Evolutionary conservation across 306 rosid species (phyloP), one percentile per base, ranked within the genome.

Genomic region (Echinosophora koreensis): DNA sequence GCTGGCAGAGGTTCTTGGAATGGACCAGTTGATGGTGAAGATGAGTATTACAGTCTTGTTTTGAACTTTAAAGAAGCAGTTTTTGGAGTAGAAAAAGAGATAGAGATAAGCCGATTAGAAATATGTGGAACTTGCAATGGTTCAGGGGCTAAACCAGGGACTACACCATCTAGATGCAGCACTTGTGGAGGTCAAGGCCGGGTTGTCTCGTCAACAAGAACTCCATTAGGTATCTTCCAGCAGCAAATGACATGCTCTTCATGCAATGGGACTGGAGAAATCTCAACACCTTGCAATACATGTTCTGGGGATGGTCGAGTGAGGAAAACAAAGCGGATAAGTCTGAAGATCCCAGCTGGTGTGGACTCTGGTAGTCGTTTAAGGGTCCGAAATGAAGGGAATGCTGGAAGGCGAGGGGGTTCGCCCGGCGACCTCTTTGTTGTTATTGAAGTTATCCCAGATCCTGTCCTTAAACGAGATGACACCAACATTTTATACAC

Each of bases 161-260:
- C 98, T 54, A 78, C 87, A 17, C 91, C 98, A 39, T 49, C 96
- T 62, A 86, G 73, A 86, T 93, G 98, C 59, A 84, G 87, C 73
- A 90, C 98, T 30, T 93, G 98, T 75, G 96, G 98, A 17, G 98
- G 98, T 77, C 98, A 93, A 90, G 98, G 98, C 34, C 91, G 90
- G 85, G 98, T 93, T 37, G 86, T 93, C 77, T 77, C 92, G 10
- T 90, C 96, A 13, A 95, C 97, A 2, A 88, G 97, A 79, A 93
- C 98, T 17, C 98, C 98, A 2, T 77, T 93, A 39, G 98, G 98
- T 68, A 92, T 93, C 83, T 93, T 93, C 84, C 98, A 91, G 89
- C 98, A 93, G 86, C 85, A 92, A 27, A 91, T 88, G 96, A 90
- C 96, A 15, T 93, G 98, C 82, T 91, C 98, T 57, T 71, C 96